Evolutionary conservation across 139 green algal genomes (phyloP), one percentile per base, ranked within the genome.

Genomic region (Raphidocelis subcapitata): DNA sequence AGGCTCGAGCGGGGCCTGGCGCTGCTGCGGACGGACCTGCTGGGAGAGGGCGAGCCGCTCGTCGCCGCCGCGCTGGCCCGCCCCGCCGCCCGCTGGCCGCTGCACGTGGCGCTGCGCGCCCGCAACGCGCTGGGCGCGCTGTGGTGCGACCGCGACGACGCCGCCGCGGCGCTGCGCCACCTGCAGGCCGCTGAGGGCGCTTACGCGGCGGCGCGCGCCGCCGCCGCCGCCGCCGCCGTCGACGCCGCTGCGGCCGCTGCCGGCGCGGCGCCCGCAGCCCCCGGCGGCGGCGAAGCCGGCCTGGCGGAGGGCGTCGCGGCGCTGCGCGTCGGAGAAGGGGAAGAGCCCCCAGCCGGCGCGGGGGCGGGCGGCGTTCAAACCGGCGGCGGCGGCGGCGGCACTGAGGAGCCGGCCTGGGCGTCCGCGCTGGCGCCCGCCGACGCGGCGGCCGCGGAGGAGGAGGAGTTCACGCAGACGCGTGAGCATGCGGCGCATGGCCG

Each of bases 21-120:
- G 16, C 75, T 89, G 49, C 61, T 91, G 35, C 81, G 89, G 14
- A 89, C 83, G 2, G 83, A 89, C 61, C 61, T 86, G 46, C 46
- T 76, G n/a, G 21, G 52, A 3, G 75, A 89, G 1, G 83, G 80
- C 1, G 62, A 89, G 55, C 32, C 47, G 4, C 29, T 21, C 0
- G 20, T 85, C 0, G 21, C 46, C 37, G 46, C 57, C 1, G 67
- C 69, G 0, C 59, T 88, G 12, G 77, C 29, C 5, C 69, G 64
- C 46, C 73, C 64, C 16, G 20, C 28, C 29, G 54, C 1, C 20
- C 5, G 26, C 10, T n/a, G 23, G 3, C 29, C 14, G 8, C 49
- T 62, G 31, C 33, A 54, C 20, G 75, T 62, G 1, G 59, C 73
- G 36, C 59, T 81, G 29, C 70, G 76, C 23, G 79, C 61, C 14